phyloP scores from a whole-genome alignment of 495 filamentous ascomycete species.

The Hypoxylon cercidicola region DNA sequence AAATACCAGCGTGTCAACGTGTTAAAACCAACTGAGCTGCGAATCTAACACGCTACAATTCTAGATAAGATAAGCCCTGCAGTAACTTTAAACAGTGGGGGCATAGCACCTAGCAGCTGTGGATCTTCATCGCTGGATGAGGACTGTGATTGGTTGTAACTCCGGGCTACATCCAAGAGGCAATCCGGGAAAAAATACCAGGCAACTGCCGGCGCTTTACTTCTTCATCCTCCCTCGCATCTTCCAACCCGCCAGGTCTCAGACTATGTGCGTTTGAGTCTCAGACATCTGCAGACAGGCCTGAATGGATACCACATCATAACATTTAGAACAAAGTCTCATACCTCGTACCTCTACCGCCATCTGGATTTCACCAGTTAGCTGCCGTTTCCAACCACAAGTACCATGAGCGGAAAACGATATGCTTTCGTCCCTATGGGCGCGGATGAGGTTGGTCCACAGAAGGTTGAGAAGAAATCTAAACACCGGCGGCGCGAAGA shows the following conservation, averaged over 20 bases:
- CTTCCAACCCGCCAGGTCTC: too few relatives aligned
- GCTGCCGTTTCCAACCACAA: conserved; percentile 4
- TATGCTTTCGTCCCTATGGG: conserved; percentile 89
- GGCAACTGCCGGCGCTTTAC: conserved; percentile 3
- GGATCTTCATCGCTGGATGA: not conserved
- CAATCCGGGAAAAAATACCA: conserved; percentile 22
- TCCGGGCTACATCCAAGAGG: conserved; percentile 8
- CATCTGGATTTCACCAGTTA: not conserved
- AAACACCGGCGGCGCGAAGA: conserved; percentile 55
- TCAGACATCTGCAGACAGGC: too few relatives aligned
- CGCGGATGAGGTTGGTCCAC: conserved; percentile 69
- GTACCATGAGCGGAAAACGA: conserved; percentile 67
- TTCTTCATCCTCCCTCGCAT: conserved; percentile 11
- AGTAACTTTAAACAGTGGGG: conserved; percentile 34
- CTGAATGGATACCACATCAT: too few relatives aligned
- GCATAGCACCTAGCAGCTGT: not conserved
- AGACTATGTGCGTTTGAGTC: too few relatives aligned
- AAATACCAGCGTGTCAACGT: conserved; percentile 43
- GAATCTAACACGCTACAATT: conserved; percentile 1
- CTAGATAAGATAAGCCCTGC: conserved; percentile 40
- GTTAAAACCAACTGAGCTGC: conserved; percentile 30
- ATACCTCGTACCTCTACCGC: not conserved
- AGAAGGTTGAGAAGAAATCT: conserved; percentile 62
- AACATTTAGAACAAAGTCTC: not conserved
- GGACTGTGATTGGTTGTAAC: conserved; percentile 20